phyloP scores from a whole-genome alignment of 2,329 filamentous ascomycete genomes.

The Chaetothyriales sp. region DNA sequence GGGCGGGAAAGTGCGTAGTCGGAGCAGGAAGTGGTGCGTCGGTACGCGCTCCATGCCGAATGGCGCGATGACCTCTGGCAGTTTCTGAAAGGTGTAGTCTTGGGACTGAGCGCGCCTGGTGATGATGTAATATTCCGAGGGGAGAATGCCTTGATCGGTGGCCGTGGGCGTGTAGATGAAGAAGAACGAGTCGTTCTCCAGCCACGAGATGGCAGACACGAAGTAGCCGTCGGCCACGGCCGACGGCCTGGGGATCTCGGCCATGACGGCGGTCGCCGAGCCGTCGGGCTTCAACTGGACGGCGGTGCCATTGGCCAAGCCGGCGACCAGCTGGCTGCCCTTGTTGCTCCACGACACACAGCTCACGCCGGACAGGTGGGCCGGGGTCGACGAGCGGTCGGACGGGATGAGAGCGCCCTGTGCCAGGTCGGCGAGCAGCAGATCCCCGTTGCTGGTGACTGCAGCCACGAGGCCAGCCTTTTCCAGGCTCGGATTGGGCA shows the following conservation, averaged over 20 bases:
- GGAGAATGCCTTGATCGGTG: slow-evolving; percentile 32
- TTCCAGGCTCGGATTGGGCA: slow-evolving; percentile 63
- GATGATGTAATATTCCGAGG: slow-evolving; percentile 67
- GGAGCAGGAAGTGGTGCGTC: slow-evolving; percentile 63
- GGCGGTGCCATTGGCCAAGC: slow-evolving; percentile 64
- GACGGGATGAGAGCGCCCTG: slow-evolving; percentile 46
- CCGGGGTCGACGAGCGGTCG: slow-evolving; percentile 40
- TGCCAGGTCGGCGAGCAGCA: slow-evolving; percentile 71
- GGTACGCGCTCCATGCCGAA: slow-evolving; percentile 52
- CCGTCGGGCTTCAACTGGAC: slow-evolving; percentile 76
- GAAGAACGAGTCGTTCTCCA: slow-evolving; percentile 76
- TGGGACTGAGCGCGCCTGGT: slow-evolving; percentile 47
- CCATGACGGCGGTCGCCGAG: slow-evolving; percentile 59
- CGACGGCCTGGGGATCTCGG: slow-evolving; percentile 63
- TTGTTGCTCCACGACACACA: slow-evolving; percentile 83
- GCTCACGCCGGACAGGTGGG: slow-evolving; percentile 62
- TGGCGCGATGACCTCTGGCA: slow-evolving; percentile 60
- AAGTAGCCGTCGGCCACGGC: slow-evolving; percentile 50
- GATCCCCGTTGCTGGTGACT: slow-evolving; percentile 64
- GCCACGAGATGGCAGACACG: slow-evolving; percentile 72
- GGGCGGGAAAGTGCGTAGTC: slow-evolving; percentile 68
- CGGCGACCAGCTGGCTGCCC: slow-evolving; percentile 85
- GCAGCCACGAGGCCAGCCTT: slow-evolving; percentile 65
- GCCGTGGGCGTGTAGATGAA: slow-evolving; percentile 58
- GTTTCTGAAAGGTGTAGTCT: slow-evolving; percentile 57